These are phyloP conservation scores for Xylariaceae sp. DNA, from an alignment of 2,329 filamentous ascomycete species.

Conservation along the genomic window DNA sequence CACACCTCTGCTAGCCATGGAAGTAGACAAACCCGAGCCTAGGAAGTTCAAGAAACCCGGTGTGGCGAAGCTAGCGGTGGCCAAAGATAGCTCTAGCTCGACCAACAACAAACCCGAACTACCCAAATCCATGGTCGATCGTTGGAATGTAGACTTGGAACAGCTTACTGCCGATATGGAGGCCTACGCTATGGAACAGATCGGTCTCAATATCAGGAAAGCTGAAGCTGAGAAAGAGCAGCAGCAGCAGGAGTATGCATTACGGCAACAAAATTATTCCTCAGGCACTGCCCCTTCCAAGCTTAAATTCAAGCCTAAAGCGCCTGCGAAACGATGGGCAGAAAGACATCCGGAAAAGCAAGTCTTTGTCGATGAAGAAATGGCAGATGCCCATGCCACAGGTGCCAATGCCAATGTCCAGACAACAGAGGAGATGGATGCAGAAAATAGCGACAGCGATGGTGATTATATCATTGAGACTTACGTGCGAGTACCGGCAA, in stretches of 20 bases:
- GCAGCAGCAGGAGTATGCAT: conserved; percentile 34
- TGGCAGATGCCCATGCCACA: conserved; percentile 17
- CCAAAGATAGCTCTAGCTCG: conserved; percentile 22
- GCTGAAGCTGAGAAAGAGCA: conserved; percentile 43
- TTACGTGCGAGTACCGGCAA: conserved; percentile 57
- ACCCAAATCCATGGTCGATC: conserved; percentile 27
- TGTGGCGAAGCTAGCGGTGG: conserved; percentile 33
- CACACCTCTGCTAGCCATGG: conserved; percentile 15
- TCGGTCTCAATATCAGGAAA: conserved; percentile 48
- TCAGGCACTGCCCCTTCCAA: conserved; percentile 16
- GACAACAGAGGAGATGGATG: no score
- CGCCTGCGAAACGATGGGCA: conserved; percentile 50
- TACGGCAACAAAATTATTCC: conserved; percentile 26
- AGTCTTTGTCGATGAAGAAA: conserved; percentile 23
- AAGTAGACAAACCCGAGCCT: conserved; percentile 21
- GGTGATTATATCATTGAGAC: conserved; percentile 62
- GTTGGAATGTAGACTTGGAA: conserved; percentile 37
- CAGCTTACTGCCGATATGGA: conserved; percentile 32
- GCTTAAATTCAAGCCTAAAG: conserved; percentile 53
- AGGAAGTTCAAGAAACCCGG: conserved; percentile 35
- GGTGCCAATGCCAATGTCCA: no score
- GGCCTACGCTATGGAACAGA: conserved; percentile 54
- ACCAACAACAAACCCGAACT: conserved; percentile 24
- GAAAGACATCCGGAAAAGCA: conserved; percentile 50
- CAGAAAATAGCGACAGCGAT: conserved; percentile 40